Conservation (phyloP, 495 filamentous ascomycete genomes). For the Talaromyces borbonicus region DNA sequence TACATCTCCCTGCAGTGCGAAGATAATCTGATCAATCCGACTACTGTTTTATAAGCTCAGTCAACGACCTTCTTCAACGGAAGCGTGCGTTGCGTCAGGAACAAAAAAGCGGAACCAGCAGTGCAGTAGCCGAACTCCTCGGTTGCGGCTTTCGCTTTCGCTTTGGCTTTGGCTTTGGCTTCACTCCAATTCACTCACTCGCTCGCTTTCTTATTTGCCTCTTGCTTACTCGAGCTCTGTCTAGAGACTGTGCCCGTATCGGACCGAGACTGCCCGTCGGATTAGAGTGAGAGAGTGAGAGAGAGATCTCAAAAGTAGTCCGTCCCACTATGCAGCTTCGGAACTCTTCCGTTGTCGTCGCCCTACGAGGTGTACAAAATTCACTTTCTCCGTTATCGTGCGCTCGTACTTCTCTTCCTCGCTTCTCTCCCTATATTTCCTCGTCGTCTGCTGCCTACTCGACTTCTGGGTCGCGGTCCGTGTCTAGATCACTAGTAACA, state of each 20-base stretch:
- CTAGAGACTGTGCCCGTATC: too few species aligned
- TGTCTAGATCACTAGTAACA: not conserved
- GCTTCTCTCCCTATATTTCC: not conserved
- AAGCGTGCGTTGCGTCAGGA: too few species aligned
- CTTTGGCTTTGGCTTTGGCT: too few species aligned
- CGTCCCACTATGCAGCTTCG: conserved; percentile 1
- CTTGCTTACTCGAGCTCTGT: not conserved
- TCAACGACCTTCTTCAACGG: too few species aligned
- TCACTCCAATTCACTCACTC: too few species aligned
- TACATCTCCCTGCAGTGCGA: too few species aligned
- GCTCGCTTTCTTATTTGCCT: not conserved
- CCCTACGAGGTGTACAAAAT: not conserved
- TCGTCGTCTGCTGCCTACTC: conserved; percentile 1
- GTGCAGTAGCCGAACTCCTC: conserved; percentile 1
- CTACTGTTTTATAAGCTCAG: too few species aligned
- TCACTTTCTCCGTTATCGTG: not conserved
- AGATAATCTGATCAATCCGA: too few species aligned
- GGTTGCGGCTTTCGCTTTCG: conserved; percentile 1
- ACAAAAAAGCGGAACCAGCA: not conserved
- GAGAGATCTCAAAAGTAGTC: too few species aligned
- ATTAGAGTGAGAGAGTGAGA: too few species aligned
- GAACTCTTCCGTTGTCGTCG: conserved; percentile 1
- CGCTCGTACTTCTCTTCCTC: not conserved
- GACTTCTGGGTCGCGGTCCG: not conserved
- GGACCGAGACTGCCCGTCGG: not conserved